Evolutionary conservation across 1,139 yeast species (phyloP).

Genomic region (Scheffersomyces titani): DNA sequence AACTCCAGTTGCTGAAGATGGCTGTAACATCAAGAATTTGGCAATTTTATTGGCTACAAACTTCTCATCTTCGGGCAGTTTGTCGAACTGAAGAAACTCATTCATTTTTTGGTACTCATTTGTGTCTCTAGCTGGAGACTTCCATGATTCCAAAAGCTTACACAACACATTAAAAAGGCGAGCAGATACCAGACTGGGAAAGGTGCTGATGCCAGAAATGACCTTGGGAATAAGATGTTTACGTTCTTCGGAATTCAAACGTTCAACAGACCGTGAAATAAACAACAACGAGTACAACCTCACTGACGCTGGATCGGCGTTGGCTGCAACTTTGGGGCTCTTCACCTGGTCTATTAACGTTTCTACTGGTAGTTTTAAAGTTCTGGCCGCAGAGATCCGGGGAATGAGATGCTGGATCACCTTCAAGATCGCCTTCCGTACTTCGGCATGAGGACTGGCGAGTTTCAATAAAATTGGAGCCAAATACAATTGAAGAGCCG

Average conservation of each 20-base stretch:
- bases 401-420: slow-evolving; percentile 69
- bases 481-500: slow-evolving; percentile 61
- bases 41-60: slow-evolving; percentile 51
- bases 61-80: slow-evolving; percentile 33
- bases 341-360: slow-evolving; percentile 66
- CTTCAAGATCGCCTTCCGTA: slow-evolving; percentile 66
- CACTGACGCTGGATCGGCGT: slow-evolving; percentile 52
- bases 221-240: slow-evolving; percentile 47
- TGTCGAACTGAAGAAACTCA: slow-evolving; percentile 27
- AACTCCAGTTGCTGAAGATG: slow-evolving; percentile 31
- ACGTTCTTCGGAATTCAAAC: slow-evolving; percentile 40
- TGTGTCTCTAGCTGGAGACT: slow-evolving; percentile 49
- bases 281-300: slow-evolving; percentile 67
- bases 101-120: slow-evolving; percentile 40
- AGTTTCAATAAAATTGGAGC: slow-evolving; percentile 80
- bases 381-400: slow-evolving; percentile 59
- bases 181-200: slow-evolving; percentile 46
- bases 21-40: slow-evolving; percentile 58
- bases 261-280: slow-evolving; percentile 63
- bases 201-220: slow-evolving; percentile 45
- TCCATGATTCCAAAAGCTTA: slow-evolving; percentile 54
- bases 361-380: slow-evolving; percentile 59
- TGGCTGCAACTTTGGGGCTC: slow-evolving; percentile 45
- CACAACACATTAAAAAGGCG: slow-evolving; percentile 63
- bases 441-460: slow-evolving; percentile 69